Conservation (phyloP, 2,329 filamentous ascomycete genomes). For the Fusarium brachygibbosum region DNA sequence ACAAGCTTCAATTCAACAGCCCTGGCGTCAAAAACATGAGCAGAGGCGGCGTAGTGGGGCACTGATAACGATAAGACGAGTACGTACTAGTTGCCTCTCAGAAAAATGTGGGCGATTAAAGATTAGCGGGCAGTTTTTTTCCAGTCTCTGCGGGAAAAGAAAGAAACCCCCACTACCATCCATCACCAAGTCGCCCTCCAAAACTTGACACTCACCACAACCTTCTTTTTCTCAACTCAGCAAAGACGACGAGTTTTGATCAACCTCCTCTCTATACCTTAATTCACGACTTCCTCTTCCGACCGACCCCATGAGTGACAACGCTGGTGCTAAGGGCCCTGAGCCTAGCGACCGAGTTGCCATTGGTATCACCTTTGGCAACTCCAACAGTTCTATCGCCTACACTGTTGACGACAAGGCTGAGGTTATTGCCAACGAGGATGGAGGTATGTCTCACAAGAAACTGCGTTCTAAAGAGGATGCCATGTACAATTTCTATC, state of each 20-base stretch:
- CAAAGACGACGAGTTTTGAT: conserved; percentile 28
- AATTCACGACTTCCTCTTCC: conserved; percentile 9
- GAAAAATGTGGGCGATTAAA: conserved; percentile 43
- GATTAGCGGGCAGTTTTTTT: conserved; percentile 50
- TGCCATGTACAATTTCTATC: background rate
- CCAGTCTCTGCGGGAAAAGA: conserved; percentile 43
- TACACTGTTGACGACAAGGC: conserved; percentile 93
- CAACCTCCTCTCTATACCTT: conserved; percentile 16
- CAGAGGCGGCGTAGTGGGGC: conserved; percentile 28
- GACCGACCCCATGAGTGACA: conserved; percentile 61
- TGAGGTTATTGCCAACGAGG: conserved; percentile 98
- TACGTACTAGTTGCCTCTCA: conserved; percentile 35
- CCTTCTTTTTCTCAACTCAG: conserved; percentile 18
- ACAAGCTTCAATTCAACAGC: conserved; percentile 23
- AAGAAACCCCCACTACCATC: conserved; percentile 46
- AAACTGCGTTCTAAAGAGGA: too few species aligned
- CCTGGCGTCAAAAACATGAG: conserved; percentile 32
- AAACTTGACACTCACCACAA: conserved; percentile 42
- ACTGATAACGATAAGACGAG: conserved; percentile 35
- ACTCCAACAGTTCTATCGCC: conserved; percentile 98
- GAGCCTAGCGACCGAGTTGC: conserved; percentile 74
- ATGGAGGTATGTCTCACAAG: conserved; percentile 77
- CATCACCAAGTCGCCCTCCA: conserved; percentile 37
- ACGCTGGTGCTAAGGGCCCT: conserved; percentile 59
- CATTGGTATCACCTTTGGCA: conserved; percentile 98